Percentiles rank a stretch among this genome's conserved stretches.
Evolutionary conservation across 345 rosid genomes (phyloP).

Genomic region (Lepidium africanum): DNA sequence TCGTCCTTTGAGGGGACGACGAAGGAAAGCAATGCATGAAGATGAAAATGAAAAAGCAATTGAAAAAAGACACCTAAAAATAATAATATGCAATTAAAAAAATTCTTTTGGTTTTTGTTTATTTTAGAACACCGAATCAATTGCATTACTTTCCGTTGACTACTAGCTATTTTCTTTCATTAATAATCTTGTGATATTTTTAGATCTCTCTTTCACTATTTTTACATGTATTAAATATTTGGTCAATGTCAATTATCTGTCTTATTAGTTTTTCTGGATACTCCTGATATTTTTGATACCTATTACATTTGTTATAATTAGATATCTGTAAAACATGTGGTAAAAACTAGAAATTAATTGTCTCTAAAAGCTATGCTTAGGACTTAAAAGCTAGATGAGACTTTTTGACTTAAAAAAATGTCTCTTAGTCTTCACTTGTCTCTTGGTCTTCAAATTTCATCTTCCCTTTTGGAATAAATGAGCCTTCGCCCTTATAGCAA

Average conservation of each 20-base stretch:
- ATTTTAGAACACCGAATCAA: constrained; percentile 24
- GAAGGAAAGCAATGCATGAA: constrained; percentile 27
- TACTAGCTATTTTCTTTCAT: constrained; percentile 19
- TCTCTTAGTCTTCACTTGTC: too few relatives aligned
- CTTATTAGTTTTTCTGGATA: not conserved
- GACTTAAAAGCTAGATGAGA: too few relatives aligned
- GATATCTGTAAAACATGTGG: too few relatives aligned
- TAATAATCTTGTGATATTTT: not conserved
- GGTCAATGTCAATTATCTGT: not conserved
- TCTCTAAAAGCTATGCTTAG: too few relatives aligned
- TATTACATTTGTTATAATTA: too few relatives aligned
- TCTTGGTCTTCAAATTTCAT: too few relatives aligned
- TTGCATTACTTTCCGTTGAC: constrained; percentile 23
- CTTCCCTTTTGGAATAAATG: too few relatives aligned
- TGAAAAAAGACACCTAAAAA: constrained; percentile 3
- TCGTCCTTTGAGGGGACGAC: constrained; percentile 29
- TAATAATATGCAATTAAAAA: constrained; percentile 6
- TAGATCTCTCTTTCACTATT: not conserved
- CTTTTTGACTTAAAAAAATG: too few relatives aligned
- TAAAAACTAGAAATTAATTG: too few relatives aligned
- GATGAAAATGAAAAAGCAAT: constrained; percentile 15
- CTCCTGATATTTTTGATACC: too few relatives aligned
- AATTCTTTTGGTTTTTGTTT: constrained; percentile 13
- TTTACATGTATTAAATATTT: not conserved
- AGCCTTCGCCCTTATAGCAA: too few relatives aligned